Evolutionary conservation across 345 rosid species (phyloP).

Genomic region (Balakata baccata): DNA sequence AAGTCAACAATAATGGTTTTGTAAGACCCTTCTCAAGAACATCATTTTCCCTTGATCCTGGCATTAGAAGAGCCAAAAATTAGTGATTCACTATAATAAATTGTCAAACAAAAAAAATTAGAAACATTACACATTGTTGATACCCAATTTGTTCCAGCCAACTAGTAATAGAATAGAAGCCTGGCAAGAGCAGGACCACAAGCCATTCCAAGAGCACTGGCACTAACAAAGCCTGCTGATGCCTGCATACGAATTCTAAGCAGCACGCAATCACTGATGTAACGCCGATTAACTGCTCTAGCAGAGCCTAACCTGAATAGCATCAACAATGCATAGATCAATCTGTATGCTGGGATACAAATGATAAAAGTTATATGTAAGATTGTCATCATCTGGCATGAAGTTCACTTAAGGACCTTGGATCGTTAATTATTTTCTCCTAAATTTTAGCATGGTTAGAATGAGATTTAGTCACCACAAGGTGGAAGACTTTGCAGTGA

Average conservation of each 20-base stretch:
- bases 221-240: slow-evolving; percentile 99
- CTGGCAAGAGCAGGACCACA: slow-evolving; percentile 99
- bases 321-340: slow-evolving; percentile 20
- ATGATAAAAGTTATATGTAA: not conserved
- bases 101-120: not conserved
- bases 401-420: not conserved
- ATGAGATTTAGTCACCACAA: not conserved
- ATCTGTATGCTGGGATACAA: slow-evolving; percentile 1
- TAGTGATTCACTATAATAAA: not conserved
- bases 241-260: slow-evolving; percentile 89
- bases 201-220: slow-evolving; percentile 99
- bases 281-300: slow-evolving; percentile 96
- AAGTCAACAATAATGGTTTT: slow-evolving; percentile 59
- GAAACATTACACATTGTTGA: not conserved
- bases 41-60: slow-evolving; percentile 51
- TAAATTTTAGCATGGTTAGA: not conserved
- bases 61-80: slow-evolving; percentile 23
- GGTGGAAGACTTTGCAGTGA: too few species aligned
- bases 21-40: slow-evolving; percentile 74
- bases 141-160: too few species aligned
- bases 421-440: not conserved
- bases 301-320: slow-evolving; percentile 90
- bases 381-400: not conserved
- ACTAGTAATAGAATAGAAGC: slow-evolving; percentile 24
- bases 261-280: slow-evolving; percentile 97